Evolutionary conservation across 129 eudicot species (phyloP).

Genomic region (Escallonia rubra): DNA sequence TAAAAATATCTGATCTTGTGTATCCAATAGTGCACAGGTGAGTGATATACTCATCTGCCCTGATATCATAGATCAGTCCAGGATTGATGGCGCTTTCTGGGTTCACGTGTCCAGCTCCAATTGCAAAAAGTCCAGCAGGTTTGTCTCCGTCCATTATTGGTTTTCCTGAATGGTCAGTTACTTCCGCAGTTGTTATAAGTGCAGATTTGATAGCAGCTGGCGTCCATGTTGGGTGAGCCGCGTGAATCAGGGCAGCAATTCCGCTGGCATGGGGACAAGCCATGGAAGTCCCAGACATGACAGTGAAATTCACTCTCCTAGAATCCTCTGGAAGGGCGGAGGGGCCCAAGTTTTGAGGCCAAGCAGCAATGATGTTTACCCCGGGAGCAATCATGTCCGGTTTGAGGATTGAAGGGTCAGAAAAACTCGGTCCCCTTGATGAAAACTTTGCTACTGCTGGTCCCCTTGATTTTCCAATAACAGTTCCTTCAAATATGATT

Average conservation of each 20-base stretch:
- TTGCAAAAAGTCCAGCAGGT: constrained; percentile 62
- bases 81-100: constrained; percentile 78
- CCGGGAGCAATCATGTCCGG: constrained; percentile 98
- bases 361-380: constrained; percentile 88
- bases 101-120: constrained; percentile 85
- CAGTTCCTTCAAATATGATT: constrained; percentile 76
- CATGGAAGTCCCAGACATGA: constrained; percentile 98
- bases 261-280: constrained; percentile 97
- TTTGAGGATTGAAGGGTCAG: constrained; percentile 78
- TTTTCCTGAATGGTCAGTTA: constrained; percentile 59
- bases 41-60: constrained; percentile 59
- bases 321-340: constrained; percentile 72
- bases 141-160: constrained; percentile 77
- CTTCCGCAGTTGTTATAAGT: constrained; percentile 71
- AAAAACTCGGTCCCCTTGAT: constrained; percentile 79
- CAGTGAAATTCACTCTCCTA: constrained; percentile 81
- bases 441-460: constrained; percentile 95
- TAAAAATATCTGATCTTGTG: constrained; percentile 60
- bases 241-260: constrained; percentile 65
- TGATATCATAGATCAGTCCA: constrained; percentile 74
- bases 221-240: constrained; percentile 90
- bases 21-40: constrained; percentile 69
- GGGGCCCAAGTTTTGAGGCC: constrained; percentile 96
- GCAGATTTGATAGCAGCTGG: constrained; percentile 88
- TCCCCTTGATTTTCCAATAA: constrained; percentile 61